Conservation (phyloP, 2,329 filamentous ascomycete genomes). For the Neofusicoccum umdonicola region DNA sequence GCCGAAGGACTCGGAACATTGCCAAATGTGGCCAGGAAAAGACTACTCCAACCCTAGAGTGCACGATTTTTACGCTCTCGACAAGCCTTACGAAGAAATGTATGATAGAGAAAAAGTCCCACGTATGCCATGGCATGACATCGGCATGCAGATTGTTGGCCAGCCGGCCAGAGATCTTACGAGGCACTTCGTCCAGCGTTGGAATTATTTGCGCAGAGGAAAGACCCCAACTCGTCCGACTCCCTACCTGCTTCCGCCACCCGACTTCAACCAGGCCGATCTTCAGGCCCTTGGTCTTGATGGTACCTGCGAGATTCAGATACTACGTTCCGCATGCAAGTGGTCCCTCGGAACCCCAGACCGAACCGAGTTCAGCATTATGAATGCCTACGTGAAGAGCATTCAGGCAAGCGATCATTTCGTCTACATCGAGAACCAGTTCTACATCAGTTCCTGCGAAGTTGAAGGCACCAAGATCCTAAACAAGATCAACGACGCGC, state of each 20-base stretch:
- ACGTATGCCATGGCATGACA: slow-evolving; percentile 98
- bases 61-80: slow-evolving; percentile 88
- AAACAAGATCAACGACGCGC: slow-evolving; percentile 90
- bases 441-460: slow-evolving; percentile 91
- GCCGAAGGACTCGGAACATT: slow-evolving; percentile 88
- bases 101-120: slow-evolving; percentile 87
- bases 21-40: slow-evolving; percentile 94
- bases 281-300: slow-evolving; percentile 83
- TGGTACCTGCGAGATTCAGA: slow-evolving; percentile 95
- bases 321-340: slow-evolving; percentile 80
- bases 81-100: slow-evolving; percentile 98
- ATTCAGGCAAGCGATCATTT: slow-evolving; percentile 96
- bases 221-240: slow-evolving; percentile 91
- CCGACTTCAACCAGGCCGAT: slow-evolving; percentile 84
- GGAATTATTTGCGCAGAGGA: slow-evolving; percentile 94
- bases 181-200: slow-evolving; percentile 93
- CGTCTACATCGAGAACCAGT: slow-evolving; percentile 98
- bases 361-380: slow-evolving; percentile 88
- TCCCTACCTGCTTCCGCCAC: slow-evolving; percentile 87
- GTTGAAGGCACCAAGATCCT: slow-evolving; percentile 83
- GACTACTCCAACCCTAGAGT: slow-evolving; percentile 97
- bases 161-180: slow-evolving; percentile 93
- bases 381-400: slow-evolving; percentile 90
- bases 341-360: slow-evolving; percentile 89
- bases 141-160: slow-evolving; percentile 95